phyloP scores from a whole-genome alignment of 805 yeast genomes.

The Suhomyces prunicola region DNA sequence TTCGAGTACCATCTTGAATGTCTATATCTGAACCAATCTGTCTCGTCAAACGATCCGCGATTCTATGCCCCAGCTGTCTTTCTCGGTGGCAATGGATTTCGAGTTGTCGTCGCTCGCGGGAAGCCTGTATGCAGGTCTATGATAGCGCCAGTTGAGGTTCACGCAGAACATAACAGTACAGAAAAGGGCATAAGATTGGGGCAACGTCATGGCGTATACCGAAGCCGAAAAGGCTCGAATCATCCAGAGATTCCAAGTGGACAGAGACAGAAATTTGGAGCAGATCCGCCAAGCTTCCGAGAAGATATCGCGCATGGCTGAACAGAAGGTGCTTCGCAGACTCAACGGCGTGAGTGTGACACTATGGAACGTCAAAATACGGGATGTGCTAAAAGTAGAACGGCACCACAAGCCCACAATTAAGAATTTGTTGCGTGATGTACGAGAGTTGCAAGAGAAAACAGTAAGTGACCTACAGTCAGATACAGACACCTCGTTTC shows the following conservation, averaged over 20 bases:
- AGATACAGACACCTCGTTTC: neutral
- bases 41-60: neutral
- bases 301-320: slow-evolving; percentile 23
- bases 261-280: slow-evolving; percentile 18
- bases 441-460: slow-evolving; percentile 2
- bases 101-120: neutral
- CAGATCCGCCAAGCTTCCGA: slow-evolving; percentile 25
- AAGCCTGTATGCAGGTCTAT: neutral
- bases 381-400: slow-evolving; percentile 45
- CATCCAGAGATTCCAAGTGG: slow-evolving; percentile 25
- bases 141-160: neutral
- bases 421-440: slow-evolving; percentile 10
- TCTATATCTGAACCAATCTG: neutral
- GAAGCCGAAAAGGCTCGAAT: slow-evolving; percentile 36
- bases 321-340: slow-evolving; percentile 38
- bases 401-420: slow-evolving; percentile 27
- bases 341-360: slow-evolving; percentile 47
- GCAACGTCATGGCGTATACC: slow-evolving; percentile 14
- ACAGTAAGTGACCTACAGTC: neutral
- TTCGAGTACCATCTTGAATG: slow-evolving; percentile 75
- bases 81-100: neutral
- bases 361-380: slow-evolving; percentile 47
- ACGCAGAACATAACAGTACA: neutral
- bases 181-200: neutral
- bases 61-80: neutral